A percentile compares a stretch with the other conserved stretches of the same genome.
Conservation (phyloP, 1,284 basidiomycete genomes). For the Acaromyces ingoldii region DNA sequence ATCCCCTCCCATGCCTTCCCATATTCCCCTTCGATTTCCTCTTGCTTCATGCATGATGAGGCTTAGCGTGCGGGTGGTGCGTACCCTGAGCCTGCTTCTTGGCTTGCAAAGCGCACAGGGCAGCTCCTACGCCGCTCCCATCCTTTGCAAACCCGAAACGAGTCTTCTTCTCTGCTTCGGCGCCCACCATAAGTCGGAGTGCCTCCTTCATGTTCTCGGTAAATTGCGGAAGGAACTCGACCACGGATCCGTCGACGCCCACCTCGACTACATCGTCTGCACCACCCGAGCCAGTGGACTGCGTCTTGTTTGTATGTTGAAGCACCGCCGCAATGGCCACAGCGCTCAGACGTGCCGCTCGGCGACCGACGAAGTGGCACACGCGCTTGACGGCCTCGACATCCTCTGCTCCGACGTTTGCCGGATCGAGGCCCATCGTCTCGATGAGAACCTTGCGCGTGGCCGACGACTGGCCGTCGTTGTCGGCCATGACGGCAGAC, state of each 20-base stretch:
- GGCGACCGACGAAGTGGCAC: conserved; percentile 68
- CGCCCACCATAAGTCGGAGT: conserved; percentile 70
- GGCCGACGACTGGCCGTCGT: conserved; percentile 23
- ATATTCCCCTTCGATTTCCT: background rate
- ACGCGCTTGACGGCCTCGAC: conserved; percentile 76
- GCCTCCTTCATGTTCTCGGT: conserved; percentile 68
- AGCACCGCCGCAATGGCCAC: conserved; percentile 81
- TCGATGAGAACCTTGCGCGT: conserved; percentile 61
- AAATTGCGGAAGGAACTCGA: conserved; percentile 84
- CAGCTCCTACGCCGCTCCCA: conserved; percentile 80
- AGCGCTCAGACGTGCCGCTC: conserved; percentile 78
- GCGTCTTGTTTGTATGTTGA: conserved; percentile 68
- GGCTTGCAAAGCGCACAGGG: conserved; percentile 12
- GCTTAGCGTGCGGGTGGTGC: conserved; percentile 5
- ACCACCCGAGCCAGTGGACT: conserved; percentile 40
- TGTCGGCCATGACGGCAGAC: conserved; percentile 69
- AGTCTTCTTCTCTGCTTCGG: conserved; percentile 70
- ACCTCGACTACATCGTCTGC: conserved; percentile 49
- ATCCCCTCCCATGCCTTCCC: background rate
- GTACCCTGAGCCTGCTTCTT: conserved; percentile 7
- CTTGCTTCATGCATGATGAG: background rate
- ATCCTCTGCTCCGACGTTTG: conserved; percentile 53
- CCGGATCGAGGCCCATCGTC: conserved; percentile 60
- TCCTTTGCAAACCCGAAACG: conserved; percentile 91
- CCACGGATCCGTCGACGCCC: conserved; percentile 59